Percentiles rank a stretch among this genome's conserved stretches.
Evolutionary conservation across 495 filamentous ascomycete genomes (phyloP).

Genomic region (Penicillium cosmopolitanum): DNA sequence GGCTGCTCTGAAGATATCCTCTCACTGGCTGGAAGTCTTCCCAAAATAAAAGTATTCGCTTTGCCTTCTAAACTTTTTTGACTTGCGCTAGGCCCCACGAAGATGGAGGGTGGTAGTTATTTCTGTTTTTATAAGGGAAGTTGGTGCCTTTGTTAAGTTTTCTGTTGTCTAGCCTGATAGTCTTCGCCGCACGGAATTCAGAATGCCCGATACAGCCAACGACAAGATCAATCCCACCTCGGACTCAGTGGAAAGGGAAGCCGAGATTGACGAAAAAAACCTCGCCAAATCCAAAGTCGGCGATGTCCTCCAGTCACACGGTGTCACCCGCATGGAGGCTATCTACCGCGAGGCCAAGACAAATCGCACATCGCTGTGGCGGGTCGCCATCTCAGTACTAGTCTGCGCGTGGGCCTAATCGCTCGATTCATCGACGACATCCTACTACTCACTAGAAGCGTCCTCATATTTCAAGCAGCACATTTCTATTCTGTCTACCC

Average conservation of each 20-base stretch:
- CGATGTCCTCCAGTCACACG: conserved; percentile 9
- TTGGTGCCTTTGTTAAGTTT: no score
- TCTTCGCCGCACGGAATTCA: neutral
- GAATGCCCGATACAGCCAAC: neutral
- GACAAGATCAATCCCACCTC: neutral
- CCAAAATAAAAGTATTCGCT: neutral
- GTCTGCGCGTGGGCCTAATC: conserved; percentile 18
- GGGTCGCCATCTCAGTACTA: conserved; percentile 11
- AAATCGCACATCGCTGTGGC: conserved; percentile 14
- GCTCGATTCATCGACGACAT: conserved; percentile 16
- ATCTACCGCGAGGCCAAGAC: conserved; percentile 16
- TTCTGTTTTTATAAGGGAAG: neutral
- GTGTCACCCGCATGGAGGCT: conserved; percentile 19
- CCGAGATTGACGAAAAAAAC: neutral
- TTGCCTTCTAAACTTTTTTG: neutral
- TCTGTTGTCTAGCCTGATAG: neutral
- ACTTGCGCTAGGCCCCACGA: neutral
- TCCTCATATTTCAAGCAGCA: conserved; percentile 15
- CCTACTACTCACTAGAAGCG: conserved; percentile 14
- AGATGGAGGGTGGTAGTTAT: neutral
- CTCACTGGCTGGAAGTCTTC: neutral
- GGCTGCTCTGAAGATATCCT: neutral
- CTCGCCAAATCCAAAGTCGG: conserved; percentile 1
- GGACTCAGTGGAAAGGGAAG: neutral
- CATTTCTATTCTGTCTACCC: conserved; percentile 11